Evolutionary conservation across 768 basidiomycete genomes (phyloP), one percentile per base, ranked within the genome.

Genomic region (Mycena galericulata): DNA sequence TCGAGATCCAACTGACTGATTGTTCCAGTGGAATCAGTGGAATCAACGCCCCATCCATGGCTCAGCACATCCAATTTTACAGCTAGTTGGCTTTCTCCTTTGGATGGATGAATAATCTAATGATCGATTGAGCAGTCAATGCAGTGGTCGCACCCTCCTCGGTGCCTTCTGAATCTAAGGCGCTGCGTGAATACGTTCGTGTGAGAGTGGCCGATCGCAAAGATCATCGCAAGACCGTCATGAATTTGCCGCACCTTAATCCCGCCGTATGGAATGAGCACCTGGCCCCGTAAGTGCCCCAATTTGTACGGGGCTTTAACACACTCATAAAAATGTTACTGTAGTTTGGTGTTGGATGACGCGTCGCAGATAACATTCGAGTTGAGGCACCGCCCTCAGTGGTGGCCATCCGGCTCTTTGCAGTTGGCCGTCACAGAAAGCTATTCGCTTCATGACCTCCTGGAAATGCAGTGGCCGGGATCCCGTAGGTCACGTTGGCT

Each of bases 1-100:
- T 34, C 6, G 3, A 20, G 38, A 53, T 11, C 24, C 18, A 41
- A 17, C 14, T 62, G 27, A 53, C 22, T 10, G 41, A 30, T 41
- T 32, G 24, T 6, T 12, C 6, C 24, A 17, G n/a, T n/a, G n/a
- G n/a, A n/a, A n/a, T n/a, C n/a, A n/a, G n/a, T 17, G 29, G 2
- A 34, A 45, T 29, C 41, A 54, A 26, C 24, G 46, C 24, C 51
- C 7, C 18, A 14, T 26, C 26, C 27, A 29, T 45, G 40, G 29
- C 63, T 22, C 40, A 32, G 38, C 40, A 50, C 29, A 57, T 65
- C 20, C 46, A 41, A 41, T 57, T 65, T 41, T 36, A 65, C 36
- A 64, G 63, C 50, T 6, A 40, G 63, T 54, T 32, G 18, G 9
- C 32, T 32, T 27, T 26, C 14, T 12, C 47, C 24, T 24, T 36